phyloP scores from a whole-genome alignment of 2,329 filamentous ascomycete species.

The Xylaria digitata region DNA sequence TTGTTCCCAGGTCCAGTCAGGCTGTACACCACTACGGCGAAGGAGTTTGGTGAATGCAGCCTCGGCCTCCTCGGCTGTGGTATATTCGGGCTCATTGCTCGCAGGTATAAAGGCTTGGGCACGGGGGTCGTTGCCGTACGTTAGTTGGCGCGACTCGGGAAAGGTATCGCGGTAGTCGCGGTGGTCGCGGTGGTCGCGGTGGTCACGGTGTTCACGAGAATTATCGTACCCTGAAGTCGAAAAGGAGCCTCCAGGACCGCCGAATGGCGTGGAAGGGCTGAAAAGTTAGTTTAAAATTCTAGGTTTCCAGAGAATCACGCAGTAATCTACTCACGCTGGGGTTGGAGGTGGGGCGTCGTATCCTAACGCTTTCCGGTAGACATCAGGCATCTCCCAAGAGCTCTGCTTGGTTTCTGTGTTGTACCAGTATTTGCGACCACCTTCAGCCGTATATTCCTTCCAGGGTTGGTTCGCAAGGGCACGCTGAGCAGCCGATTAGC shows the following conservation, averaged over 20 bases:
- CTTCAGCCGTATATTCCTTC: slow-evolving; percentile 90
- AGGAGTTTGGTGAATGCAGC: slow-evolving; percentile 92
- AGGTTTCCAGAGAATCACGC: background rate
- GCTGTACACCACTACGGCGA: slow-evolving; percentile 83
- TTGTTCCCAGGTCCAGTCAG: slow-evolving; percentile 94
- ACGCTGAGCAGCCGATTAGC: slow-evolving; percentile 63
- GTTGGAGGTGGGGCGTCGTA: slow-evolving; percentile 61
- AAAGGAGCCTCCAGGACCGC: slow-evolving; percentile 54
- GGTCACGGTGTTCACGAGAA: slow-evolving; percentile 40
- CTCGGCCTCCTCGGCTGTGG: slow-evolving; percentile 86
- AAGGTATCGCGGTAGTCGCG: slow-evolving; percentile 54
- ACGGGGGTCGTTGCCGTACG: slow-evolving; percentile 66
- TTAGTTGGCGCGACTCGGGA: slow-evolving; percentile 68
- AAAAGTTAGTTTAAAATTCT: slow-evolving; percentile 14
- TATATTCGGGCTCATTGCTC: slow-evolving; percentile 80
- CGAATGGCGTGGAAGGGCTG: slow-evolving; percentile 57
- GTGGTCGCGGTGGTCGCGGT: slow-evolving; percentile 52
- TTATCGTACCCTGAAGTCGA: slow-evolving; percentile 36
- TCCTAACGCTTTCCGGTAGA: slow-evolving; percentile 79
- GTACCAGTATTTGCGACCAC: slow-evolving; percentile 94
- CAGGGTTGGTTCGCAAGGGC: slow-evolving; percentile 85
- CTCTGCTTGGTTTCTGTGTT: slow-evolving; percentile 92
- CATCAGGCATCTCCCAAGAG: slow-evolving; percentile 93
- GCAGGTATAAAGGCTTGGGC: slow-evolving; percentile 71
- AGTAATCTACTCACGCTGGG: slow-evolving; percentile 53